Evolutionary conservation across 768 basidiomycete species (phyloP).

Genomic region (Nevesoporus exiguus): DNA sequence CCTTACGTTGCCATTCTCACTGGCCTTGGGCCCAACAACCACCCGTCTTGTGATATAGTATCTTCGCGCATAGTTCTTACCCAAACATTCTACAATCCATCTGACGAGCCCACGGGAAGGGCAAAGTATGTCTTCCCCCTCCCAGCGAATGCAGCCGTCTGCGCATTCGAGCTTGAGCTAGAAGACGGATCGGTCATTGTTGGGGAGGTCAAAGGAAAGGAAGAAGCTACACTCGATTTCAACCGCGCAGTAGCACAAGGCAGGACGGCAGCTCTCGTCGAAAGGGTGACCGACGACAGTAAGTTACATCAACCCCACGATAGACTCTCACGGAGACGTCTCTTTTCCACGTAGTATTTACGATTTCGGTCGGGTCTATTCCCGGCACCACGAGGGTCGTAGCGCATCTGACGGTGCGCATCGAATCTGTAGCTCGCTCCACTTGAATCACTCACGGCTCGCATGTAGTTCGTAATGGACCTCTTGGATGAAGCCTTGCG

Average conservation of each 20-base stretch:
- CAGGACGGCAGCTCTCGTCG: conserved; percentile 42
- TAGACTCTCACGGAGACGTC: not conserved
- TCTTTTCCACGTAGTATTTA: conserved; percentile 41
- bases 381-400: conserved; percentile 40
- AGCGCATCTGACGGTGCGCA: conserved; percentile 42
- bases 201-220: conserved; percentile 49
- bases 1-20: conserved; percentile 5
- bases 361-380: conserved; percentile 55
- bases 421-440: not conserved
- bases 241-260: conserved; percentile 40
- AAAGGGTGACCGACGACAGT: conserved; percentile 53
- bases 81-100: conserved; percentile 41
- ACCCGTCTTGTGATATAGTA: conserved; percentile 25
- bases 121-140: conserved; percentile 60
- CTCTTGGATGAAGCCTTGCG: conserved; percentile 47
- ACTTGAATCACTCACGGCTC: not conserved
- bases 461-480: conserved; percentile 47
- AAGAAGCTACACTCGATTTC: conserved; percentile 38
- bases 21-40: not conserved
- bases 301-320: conserved; percentile 13
- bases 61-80: conserved; percentile 41
- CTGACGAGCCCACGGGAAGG: conserved; percentile 36
- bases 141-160: conserved; percentile 52
- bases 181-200: conserved; percentile 41
- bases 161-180: conserved; percentile 48